Evolutionary conservation across 176 grass and related monocot species (phyloP).

Genomic region (Ensete glaucum): DNA sequence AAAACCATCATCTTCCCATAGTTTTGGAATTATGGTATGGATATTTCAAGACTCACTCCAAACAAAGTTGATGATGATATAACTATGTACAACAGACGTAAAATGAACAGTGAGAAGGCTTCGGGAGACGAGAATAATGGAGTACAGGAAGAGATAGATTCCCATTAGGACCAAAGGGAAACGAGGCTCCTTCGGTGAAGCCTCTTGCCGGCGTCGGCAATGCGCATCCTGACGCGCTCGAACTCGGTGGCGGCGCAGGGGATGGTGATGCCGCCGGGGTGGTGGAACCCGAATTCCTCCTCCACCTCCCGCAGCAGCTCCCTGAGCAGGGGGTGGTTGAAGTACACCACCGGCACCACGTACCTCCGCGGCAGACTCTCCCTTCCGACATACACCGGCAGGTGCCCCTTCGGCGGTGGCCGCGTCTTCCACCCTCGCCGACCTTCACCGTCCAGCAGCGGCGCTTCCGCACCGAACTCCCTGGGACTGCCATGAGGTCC

Average conservation of each 20-base stretch:
- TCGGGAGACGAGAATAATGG: background rate
- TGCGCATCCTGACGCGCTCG: slow-evolving; percentile 45
- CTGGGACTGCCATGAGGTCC: too few species aligned
- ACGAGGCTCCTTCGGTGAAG: background rate
- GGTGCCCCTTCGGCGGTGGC: slow-evolving; percentile 66
- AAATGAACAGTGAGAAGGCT: background rate
- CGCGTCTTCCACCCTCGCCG: background rate
- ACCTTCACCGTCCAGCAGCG: background rate
- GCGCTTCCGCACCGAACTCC: background rate
- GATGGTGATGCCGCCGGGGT: slow-evolving; percentile 93
- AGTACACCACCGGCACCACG: slow-evolving; percentile 81
- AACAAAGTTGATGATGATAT: background rate
- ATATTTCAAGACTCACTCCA: too few species aligned
- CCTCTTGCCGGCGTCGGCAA: slow-evolving; percentile 24
- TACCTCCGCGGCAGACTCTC: slow-evolving; percentile 34
- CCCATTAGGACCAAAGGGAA: background rate
- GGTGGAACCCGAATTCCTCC: slow-evolving; percentile 82
- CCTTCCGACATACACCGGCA: slow-evolving; percentile 77
- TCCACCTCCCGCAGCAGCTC: slow-evolving; percentile 84
- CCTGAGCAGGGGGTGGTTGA: slow-evolving; percentile 89
- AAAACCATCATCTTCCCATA: too few species aligned
- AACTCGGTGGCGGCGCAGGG: slow-evolving; percentile 65
- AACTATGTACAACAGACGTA: background rate
- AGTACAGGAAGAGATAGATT: background rate
- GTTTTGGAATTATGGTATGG: too few species aligned